Percentiles rank a stretch among this genome's conserved stretches.
Conservation (phyloP, 495 filamentous ascomycete genomes). For the Evansstolkia leycettana region DNA sequence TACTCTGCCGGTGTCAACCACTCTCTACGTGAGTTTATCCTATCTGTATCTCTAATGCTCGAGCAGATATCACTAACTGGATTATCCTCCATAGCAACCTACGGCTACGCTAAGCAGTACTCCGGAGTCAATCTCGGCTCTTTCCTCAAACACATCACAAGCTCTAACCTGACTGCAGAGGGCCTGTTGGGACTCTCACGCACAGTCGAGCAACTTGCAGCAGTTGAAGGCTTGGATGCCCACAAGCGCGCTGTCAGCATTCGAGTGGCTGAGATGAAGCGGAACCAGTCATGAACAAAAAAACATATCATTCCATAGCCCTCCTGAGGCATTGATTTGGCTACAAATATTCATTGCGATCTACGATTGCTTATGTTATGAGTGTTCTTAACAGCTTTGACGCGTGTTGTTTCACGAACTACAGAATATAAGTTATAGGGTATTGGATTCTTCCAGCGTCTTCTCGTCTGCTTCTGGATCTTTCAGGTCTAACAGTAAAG, state of each 20-base stretch:
- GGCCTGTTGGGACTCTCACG: constrained; percentile 71
- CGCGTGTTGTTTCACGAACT: too few species aligned
- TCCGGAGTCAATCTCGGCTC: constrained; percentile 92
- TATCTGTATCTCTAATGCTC: constrained; percentile 5
- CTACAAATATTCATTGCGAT: too few species aligned
- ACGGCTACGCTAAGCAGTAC: constrained; percentile 96
- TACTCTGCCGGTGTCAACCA: constrained; percentile 98
- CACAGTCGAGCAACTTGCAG: constrained; percentile 87
- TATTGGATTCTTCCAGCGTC: too few species aligned
- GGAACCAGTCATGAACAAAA: constrained; percentile 12
- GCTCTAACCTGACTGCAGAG: constrained; percentile 73
- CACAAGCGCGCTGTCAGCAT: constrained; percentile 88
- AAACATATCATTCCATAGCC: too few species aligned
- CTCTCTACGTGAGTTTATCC: constrained; percentile 66
- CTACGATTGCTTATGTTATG: too few species aligned
- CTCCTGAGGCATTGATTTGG: too few species aligned
- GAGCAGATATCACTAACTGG: not conserved
- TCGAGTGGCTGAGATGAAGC: constrained; percentile 57
- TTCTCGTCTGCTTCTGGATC: too few species aligned
- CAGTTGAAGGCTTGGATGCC: constrained; percentile 89
- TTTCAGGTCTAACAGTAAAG: too few species aligned
- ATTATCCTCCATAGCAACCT: constrained; percentile 56
- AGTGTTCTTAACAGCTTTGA: too few species aligned
- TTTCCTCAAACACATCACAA: constrained; percentile 94
- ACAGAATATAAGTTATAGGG: too few species aligned